Base-by-base conservation (phyloP, 768 basidiomycete genomes). In the Dendrothele bispora region DNA sequence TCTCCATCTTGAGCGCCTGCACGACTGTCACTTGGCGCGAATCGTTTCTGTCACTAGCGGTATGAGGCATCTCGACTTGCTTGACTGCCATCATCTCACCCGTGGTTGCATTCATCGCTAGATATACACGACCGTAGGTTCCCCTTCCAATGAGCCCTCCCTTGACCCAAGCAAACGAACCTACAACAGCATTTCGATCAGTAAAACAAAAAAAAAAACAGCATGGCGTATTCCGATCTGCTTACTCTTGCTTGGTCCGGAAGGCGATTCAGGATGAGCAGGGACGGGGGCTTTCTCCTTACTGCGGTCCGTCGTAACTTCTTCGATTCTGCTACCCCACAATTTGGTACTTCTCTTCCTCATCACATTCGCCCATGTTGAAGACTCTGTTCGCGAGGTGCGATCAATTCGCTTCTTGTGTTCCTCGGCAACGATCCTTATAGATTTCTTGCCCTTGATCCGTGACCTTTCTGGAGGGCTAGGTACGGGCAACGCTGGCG, bases 21-120 rank as follows among this genome's bases (percentile, higher is more conserved):
- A 99, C 90, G 52, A 95, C 85, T 24, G 81, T 82, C 46, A 80
- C 72, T 57, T 95, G 94, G 26, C 94, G 80, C 15, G 80, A 77
- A 65, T 98, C 94, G 54, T 83, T 88, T 66, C 88, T 90, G 69
- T 99, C 97, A 59, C 89, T 92, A 15, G 84, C 83, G 7, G 93
- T 95, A 42, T 83, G 82, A 2, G 97, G 95, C 49, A 95, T 80
- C 64, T 98, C 97, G 39, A 99, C 97, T 68, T 98, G 97, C 68
- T 99, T 99, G 54, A 99, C 97, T 15, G 97, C 97, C 59, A 98
- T 94, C 91, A 98, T 95, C 68, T 98, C 95, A 48, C 94, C 94
- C 0, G 94, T 95, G 3, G 91, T 94, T 26, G 91, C 92, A 63
- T 98, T 98, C 49, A 98, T 73, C 15, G 92, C 97, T 46, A 98